Evolutionary conservation across 2,329 filamentous ascomycete species (phyloP).

Genomic region (Drechslerella coelobrocha): DNA sequence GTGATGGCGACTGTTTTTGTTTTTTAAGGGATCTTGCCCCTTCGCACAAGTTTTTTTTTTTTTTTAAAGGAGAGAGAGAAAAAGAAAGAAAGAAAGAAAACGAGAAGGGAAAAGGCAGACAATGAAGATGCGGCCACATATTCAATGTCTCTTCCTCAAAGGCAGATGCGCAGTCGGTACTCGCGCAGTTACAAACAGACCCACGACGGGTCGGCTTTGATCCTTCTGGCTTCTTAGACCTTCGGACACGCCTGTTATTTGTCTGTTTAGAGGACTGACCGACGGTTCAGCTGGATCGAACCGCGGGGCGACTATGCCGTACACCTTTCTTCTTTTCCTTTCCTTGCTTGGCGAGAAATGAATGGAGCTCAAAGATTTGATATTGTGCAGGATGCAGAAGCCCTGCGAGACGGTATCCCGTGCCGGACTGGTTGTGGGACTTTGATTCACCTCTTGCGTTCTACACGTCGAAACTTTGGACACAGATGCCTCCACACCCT

Average conservation of each 20-base stretch:
- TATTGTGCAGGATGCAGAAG: neutral
- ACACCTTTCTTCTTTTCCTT: neutral
- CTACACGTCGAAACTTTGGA: too few relatives aligned
- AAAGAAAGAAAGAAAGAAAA: neutral
- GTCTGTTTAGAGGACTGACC: neutral
- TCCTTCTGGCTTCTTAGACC: too few relatives aligned
- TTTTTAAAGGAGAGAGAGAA: too few relatives aligned
- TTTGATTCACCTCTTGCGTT: neutral
- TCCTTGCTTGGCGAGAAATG: neutral
- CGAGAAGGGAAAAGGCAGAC: too few relatives aligned
- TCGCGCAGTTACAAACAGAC: too few relatives aligned
- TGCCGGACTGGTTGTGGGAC: neutral
- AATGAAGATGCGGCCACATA: neutral
- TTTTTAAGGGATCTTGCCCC: too few relatives aligned
- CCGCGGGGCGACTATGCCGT: conserved; percentile 1
- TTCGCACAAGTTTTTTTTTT: too few relatives aligned
- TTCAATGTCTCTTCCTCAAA: neutral
- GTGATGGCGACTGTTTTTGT: too few relatives aligned
- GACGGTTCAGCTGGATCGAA: neutral
- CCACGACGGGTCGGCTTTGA: too few relatives aligned
- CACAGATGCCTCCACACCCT: neutral
- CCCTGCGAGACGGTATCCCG: neutral
- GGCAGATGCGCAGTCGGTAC: neutral
- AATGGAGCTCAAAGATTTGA: neutral
- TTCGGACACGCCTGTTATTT: too few relatives aligned